Evolutionary conservation across 345 rosid genomes (phyloP).

Genomic region (Heritiera fomes): DNA sequence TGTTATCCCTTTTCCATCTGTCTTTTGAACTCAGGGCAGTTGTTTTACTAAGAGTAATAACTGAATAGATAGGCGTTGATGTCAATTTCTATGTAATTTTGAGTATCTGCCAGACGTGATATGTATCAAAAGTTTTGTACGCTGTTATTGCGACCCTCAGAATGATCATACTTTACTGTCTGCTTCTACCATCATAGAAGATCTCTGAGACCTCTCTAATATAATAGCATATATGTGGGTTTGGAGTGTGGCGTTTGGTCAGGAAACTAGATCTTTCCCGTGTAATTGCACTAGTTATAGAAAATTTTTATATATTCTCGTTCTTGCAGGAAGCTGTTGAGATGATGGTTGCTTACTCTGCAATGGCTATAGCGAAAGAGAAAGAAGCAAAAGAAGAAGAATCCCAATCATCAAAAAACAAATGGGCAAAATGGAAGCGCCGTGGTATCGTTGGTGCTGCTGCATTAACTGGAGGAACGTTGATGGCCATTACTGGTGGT

Average conservation of each 20-base stretch:
- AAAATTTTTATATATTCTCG: neutral
- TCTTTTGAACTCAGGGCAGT: neutral
- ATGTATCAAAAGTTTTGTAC: neutral
- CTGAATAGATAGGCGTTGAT: neutral
- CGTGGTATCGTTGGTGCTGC: slow-evolving; percentile 96
- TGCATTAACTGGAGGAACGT: slow-evolving; percentile 89
- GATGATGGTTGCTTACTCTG: slow-evolving; percentile 79
- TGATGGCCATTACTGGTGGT: slow-evolving; percentile 96
- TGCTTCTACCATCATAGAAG: neutral
- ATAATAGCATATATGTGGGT: neutral
- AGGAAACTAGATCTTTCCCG: neutral
- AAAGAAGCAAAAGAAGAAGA: slow-evolving; percentile 57
- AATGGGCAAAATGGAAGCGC: slow-evolving; percentile 85
- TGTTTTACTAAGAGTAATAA: neutral
- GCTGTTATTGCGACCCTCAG: too few species aligned
- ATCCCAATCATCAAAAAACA: slow-evolving; percentile 42
- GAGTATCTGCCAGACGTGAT: slow-evolving; percentile 9
- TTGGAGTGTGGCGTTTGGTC: neutral
- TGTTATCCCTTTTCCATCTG: neutral
- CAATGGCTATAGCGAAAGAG: slow-evolving; percentile 74
- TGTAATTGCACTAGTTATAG: neutral
- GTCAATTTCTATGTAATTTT: slow-evolving; percentile 16
- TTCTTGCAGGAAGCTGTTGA: slow-evolving; percentile 69
- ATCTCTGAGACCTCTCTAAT: neutral
- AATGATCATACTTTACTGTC: neutral